Evolutionary conservation across 108 stramenopile species (phyloP), one percentile per base, ranked within the genome.

Genomic region (Schizochytrium sp.): DNA sequence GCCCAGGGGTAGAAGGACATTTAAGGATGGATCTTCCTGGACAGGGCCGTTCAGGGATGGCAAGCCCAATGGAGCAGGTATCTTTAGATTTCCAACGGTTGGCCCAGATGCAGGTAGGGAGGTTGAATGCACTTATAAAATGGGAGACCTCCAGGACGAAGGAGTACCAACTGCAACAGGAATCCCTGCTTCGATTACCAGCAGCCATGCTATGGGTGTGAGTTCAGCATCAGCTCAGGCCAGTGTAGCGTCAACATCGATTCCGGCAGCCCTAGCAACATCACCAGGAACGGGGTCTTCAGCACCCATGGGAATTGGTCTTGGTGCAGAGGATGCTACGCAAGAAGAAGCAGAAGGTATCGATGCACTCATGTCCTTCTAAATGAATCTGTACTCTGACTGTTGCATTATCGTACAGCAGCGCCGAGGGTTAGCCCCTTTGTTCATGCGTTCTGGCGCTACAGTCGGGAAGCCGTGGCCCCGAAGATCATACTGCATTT

Each of bases 291-390:
- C 28, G 28, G 28, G 28, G 28, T 28, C 28, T 28, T 28, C 28
- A 28, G 64, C 42, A 7, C 64, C 64, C 64, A 44, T 44, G 3
- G 5, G 42, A 7, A 8, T 38, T 8, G 64, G 42, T 38, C 64
- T 44, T 7, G 28, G 13, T 58, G 10, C 64, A 15, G 64, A 69
- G 42, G 64, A 15, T 15, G 64, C 64, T 8, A 69, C 64, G 42
- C 40, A 69, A 44, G 64, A 69, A 15, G 64, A 69, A 15, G 64
- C 64, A 8, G 44, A 44, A 44, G 64, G 64, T 38, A 44, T 69
- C 28, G 64, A 69, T 44, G 64, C 64, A 7, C 64, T 69, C 64
- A 69, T 69, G 64, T 69, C 64, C 12, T 69, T 69, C 15, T 69
- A 44, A 69, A 44, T 7, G 1, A 2, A 7, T 69, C 19, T 7